Base-by-base conservation (phyloP, 345 rosid species). In the Orychophragmus violaceus region DNA sequence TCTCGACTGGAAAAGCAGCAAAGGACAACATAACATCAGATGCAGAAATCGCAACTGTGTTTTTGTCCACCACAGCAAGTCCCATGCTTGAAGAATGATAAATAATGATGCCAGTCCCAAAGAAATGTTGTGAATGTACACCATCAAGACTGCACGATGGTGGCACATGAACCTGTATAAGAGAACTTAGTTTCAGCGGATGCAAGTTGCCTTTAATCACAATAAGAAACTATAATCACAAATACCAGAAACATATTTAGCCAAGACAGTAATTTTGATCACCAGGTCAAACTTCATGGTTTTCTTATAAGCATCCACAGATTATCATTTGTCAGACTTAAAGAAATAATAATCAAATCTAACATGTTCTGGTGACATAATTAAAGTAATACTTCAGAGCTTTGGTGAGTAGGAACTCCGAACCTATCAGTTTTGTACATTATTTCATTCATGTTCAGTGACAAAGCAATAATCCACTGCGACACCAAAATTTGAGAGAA, bases 21-120 rank as follows among this genome's bases (percentile, higher is more conserved):
- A 94, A 94, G 10, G 99, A 90, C 75, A 94, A 66, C 89, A 94
- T 85, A 84, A 94, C 87, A 76, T 94, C 99, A 37, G 89, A 88
- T 22, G 88, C 77, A 79, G 91, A 81, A 74, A 88, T 78, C 18
- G 97, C 83, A 59, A 88, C 96, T 5, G 91, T 90, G 76, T 87
- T 90, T 83, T 81, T 87, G 82, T 94, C 99, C 73, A 94, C 96
- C 51, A 77, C 94, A 64, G 87, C 95, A 82, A 94, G 82, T 57
- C 99, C 99, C 96, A 90, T 80, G 81, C 68, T 80, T 32, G 80
- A 57, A 76, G 99, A 87, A 84, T 94, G 99, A 68, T 87, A 78
- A 46, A 88, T 80, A 77, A 94, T 79, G 78, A 90, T 86, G 44
- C 99, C 99, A 42, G 96, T 90, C 66, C 99, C 97, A 71, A 79